Base-by-base conservation (phyloP, 345 rosid species). In the Limnanthes douglasii region DNA sequence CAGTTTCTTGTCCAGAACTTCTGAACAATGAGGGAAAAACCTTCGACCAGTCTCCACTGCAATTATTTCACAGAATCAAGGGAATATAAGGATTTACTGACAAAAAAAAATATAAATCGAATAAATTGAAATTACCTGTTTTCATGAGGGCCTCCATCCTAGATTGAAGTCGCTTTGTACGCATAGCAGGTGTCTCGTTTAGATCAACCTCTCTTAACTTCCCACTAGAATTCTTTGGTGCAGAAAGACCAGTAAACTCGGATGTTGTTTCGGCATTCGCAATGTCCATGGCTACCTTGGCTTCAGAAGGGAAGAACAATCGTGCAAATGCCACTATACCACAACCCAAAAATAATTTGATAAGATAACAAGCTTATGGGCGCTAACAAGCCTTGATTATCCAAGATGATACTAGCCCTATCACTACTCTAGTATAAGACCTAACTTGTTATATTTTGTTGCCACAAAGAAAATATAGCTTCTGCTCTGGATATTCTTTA, bases 1-100 rank as follows among this genome's bases (percentile, higher is more conserved):
- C 95, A 90, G 84, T 64, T 79, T 74, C 68, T 80, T 80, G 52
- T 90, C 98, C 1, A 90, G 50, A 51, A 90, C 98, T 57, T 74
- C 73, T 0, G 78, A 84, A 70, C 95, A 79, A 48, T 59, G 61
- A 25, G 94, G 98, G 47, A 90, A 90, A 55, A 54, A 90, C 1
- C 92, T 70, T 34, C 73, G 46, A 5, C 98, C 98, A 56, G 68
- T 74, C 59, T 90, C 88, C 65, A 84, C 98, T 90, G 73, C 51
- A 34, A 37, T 18, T 55, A 7, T 4, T 45, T 17, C 13, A 36
- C 39, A 24, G 7, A 42, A 45, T 16, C 10, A 18, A 23, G 13
- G 35, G 44, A 16, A 18, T 12, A 18, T 20, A 41, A 21, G 6
- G 28, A 18, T 21, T 19, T 15, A 14, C n/a, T 20, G 15, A 3